These are phyloP conservation scores for Neofusicoccum ribis DNA, from an alignment of 2,329 filamentous ascomycete genomes.

Conservation along the genomic window DNA sequence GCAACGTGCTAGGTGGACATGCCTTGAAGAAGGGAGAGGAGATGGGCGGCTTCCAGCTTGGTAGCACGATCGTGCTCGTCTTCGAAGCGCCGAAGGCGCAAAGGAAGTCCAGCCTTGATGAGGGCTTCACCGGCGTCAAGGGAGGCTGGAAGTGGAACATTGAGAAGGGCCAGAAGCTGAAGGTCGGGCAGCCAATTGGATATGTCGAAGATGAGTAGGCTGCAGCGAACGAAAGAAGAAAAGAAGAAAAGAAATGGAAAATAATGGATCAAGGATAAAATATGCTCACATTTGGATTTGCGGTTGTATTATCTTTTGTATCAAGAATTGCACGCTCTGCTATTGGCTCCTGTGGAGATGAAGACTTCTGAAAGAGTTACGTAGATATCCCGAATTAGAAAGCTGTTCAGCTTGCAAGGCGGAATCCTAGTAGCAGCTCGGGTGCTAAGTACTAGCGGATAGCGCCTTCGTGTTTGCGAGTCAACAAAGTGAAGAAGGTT, in stretches of 20 bases:
- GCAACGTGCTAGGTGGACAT: slow-evolving; percentile 75
- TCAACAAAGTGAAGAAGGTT: not conserved
- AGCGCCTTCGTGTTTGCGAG: not conserved
- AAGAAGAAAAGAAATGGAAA: not conserved
- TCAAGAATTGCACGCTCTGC: not conserved
- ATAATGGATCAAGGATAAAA: not conserved
- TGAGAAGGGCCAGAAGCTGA: slow-evolving; percentile 82
- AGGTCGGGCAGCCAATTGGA: slow-evolving; percentile 85
- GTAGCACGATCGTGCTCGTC: slow-evolving; percentile 90
- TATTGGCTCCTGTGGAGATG: not conserved
- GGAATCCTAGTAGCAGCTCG: not conserved
- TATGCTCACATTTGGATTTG: not conserved
- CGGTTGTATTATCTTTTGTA: not conserved
- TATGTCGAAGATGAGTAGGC: slow-evolving; percentile 58
- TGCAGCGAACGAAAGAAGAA: not conserved
- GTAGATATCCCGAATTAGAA: not conserved
- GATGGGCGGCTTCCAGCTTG: slow-evolving; percentile 97
- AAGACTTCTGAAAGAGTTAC: not conserved
- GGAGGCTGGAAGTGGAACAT: slow-evolving; percentile 84
- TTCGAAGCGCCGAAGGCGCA: slow-evolving; percentile 83
- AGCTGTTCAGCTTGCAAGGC: not conserved
- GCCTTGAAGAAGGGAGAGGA: slow-evolving; percentile 86
- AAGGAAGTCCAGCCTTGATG: slow-evolving; percentile 48
- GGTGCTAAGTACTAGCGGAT: no score
- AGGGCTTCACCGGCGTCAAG: slow-evolving; percentile 57